Evolutionary conservation across 2,329 filamentous ascomycete genomes (phyloP).

Genomic region (Fusarium sp.): DNA sequence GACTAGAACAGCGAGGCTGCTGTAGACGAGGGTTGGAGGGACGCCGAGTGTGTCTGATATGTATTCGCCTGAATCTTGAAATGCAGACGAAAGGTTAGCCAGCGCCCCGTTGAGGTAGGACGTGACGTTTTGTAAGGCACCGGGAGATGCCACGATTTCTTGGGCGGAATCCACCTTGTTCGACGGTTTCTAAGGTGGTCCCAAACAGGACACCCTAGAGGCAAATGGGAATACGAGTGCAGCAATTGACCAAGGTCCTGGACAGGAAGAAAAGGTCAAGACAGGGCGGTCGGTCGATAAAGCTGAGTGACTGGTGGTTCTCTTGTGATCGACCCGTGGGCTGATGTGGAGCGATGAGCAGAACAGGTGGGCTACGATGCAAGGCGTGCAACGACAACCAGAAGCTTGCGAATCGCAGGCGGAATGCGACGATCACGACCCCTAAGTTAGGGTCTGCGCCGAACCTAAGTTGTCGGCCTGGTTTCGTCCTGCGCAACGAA

Average conservation of each 20-base stretch:
- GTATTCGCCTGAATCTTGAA: conserved; percentile 63
- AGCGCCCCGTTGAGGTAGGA: conserved; percentile 67
- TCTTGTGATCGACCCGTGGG: conserved; percentile 43
- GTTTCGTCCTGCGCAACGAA: conserved; percentile 21
- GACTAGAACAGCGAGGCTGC: conserved; percentile 61
- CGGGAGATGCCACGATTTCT: conserved; percentile 68
- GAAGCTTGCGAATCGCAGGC: conserved; percentile 37
- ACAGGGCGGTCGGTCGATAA: conserved; percentile 39
- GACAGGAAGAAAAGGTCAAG: conserved; percentile 33
- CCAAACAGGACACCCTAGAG: conserved; percentile 52
- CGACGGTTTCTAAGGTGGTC: conserved; percentile 53
- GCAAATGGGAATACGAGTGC: conserved; percentile 38
- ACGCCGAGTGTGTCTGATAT: conserved; percentile 63
- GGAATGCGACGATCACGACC: conserved; percentile 43
- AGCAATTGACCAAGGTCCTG: conserved; percentile 35
- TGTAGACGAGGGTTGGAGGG: conserved; percentile 61
- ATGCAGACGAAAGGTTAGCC: conserved; percentile 59
- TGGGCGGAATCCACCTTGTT: conserved; percentile 72
- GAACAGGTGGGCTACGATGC: conserved; percentile 38
- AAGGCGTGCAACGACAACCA: conserved; percentile 30
- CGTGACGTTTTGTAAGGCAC: conserved; percentile 70
- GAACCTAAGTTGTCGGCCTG: conserved; percentile 20
- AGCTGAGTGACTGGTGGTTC: conserved; percentile 40
- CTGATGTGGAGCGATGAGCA: conserved; percentile 46
- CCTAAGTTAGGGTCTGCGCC: conserved; percentile 39